Evolutionary conservation across 805 yeast species (phyloP).

Genomic region (Helenozyma baotianmanensis): DNA sequence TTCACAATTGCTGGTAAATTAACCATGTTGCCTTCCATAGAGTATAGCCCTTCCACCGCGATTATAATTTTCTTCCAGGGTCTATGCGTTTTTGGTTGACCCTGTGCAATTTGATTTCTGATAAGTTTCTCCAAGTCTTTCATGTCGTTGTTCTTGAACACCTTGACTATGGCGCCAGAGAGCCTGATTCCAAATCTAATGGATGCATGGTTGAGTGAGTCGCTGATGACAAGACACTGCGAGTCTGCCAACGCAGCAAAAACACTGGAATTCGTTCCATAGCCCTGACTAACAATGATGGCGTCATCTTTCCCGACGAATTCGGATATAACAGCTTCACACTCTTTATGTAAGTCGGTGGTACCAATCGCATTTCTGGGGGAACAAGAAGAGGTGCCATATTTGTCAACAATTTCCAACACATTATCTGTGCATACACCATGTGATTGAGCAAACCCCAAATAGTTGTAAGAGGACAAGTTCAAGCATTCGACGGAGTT

Average conservation of each 20-base stretch:
- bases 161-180: conserved; percentile 89
- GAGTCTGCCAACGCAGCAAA: conserved; percentile 81
- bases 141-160: conserved; percentile 91
- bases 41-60: conserved; percentile 88
- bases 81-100: conserved; percentile 91
- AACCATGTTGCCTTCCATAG: conserved; percentile 90
- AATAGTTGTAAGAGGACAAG: conserved; percentile 84
- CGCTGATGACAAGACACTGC: conserved; percentile 87
- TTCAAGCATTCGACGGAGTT: conserved; percentile 74
- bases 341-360: conserved; percentile 62
- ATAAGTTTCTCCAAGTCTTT: conserved; percentile 66
- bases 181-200: conserved; percentile 91
- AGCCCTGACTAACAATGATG: conserved; percentile 87
- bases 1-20: conserved; percentile 72
- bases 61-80: conserved; percentile 89
- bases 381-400: conserved; percentile 78
- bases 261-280: conserved; percentile 88
- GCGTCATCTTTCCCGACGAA: conserved; percentile 91
- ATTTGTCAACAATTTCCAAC: conserved; percentile 52
- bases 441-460: conserved; percentile 94
- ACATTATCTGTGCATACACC: conserved; percentile 88
- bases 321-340: conserved; percentile 74
- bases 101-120: conserved; percentile 83
- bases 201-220: conserved; percentile 92
- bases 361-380: conserved; percentile 75